Conservation (phyloP, 2,329 filamentous ascomycete species). For the Penicillium sclerotiorum region DNA sequence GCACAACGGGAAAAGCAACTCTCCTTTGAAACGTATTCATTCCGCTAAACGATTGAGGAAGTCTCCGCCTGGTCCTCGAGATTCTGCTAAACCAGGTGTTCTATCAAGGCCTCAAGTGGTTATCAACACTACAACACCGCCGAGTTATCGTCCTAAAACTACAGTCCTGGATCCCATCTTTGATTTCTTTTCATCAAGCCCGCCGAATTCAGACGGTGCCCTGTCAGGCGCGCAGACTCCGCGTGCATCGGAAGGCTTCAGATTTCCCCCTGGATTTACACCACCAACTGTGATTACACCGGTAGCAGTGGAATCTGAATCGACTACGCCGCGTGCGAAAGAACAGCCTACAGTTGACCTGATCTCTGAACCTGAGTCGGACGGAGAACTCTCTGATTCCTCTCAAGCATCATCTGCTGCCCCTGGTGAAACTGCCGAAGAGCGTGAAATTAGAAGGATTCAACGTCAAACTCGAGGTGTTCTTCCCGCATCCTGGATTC, state of each 20-base stretch:
- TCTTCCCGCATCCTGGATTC: conserved; percentile 52
- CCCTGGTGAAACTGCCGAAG: conserved; percentile 23
- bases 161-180: conserved; percentile 23
- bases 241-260: conserved; percentile 32
- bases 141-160: not conserved
- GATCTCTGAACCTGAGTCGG: conserved; percentile 16
- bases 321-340: conserved; percentile 19
- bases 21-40: conserved; percentile 14
- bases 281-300: conserved; percentile 31
- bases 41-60: conserved; percentile 42
- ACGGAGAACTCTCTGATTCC: conserved; percentile 23
- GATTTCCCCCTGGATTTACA: conserved; percentile 40
- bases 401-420: conserved; percentile 23
- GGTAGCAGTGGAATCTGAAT: conserved; percentile 26
- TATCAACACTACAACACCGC: conserved; percentile 26
- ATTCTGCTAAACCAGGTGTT: conserved; percentile 12
- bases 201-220: conserved; percentile 41
- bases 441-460: conserved; percentile 34
- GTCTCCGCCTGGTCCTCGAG: conserved; percentile 20
- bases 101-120: conserved; percentile 27
- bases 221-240: conserved; percentile 29
- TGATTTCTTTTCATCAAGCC: conserved; percentile 40
- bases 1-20: conserved; percentile 1
- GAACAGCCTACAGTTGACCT: conserved; percentile 18
- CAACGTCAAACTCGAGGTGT: conserved; percentile 51